Conservation (phyloP, 78 protist species). For the Dictyostelium purpureum region DNA sequence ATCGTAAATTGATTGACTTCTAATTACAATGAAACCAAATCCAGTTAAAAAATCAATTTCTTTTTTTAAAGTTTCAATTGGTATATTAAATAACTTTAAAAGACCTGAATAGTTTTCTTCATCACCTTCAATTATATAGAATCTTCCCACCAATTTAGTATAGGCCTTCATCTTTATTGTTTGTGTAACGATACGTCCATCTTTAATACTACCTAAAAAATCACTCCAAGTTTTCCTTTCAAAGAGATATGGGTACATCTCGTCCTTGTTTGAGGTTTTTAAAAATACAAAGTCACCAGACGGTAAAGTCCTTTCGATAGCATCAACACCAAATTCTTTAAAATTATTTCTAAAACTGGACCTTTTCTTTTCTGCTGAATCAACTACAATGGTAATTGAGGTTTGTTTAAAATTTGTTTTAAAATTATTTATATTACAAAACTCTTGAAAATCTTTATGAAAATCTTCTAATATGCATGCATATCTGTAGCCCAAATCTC, state of each 20-base stretch:
- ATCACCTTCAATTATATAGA: background rate
- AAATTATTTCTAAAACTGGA: background rate
- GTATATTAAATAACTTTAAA: no score
- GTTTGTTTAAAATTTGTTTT: background rate
- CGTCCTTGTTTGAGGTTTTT: background rate
- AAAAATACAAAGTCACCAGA: background rate
- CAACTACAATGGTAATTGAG: background rate
- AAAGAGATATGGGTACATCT: background rate
- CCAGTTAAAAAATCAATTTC: background rate
- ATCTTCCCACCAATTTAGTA: background rate
- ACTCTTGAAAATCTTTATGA: background rate
- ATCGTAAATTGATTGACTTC: background rate
- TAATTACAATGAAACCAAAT: background rate
- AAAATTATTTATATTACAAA: background rate
- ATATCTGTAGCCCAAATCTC: background rate
- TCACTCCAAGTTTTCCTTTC: slow-evolving; percentile 14
- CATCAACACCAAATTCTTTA: background rate
- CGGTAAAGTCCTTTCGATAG: background rate
- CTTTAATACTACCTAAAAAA: background rate
- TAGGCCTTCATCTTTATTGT: background rate
- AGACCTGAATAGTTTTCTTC: background rate
- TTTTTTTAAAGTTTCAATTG: background rate
- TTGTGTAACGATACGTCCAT: slow-evolving; percentile 2
- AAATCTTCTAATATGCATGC: background rate
- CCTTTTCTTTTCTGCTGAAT: background rate